Evolutionary conservation across 75 land plant species (phyloP), one percentile per base, ranked within the genome.

Genomic region (Picea glauca): DNA sequence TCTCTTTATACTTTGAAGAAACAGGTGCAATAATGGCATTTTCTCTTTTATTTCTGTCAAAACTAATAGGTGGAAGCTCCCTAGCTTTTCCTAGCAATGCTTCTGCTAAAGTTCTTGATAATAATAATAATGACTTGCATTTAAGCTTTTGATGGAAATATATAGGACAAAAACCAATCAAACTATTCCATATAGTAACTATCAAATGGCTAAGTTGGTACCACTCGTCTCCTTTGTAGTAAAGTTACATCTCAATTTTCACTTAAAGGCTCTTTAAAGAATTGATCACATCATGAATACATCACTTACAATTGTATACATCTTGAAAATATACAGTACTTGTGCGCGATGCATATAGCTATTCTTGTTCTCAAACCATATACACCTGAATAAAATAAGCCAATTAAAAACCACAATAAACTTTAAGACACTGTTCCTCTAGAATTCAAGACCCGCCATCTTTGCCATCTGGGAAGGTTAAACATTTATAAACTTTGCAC

Each of bases 401-500:
- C n/a, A 67, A 67, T 20, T 32, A 40, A 68, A 32, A 35, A n/a
- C 54, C 73, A 40, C 3, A 40, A 35, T 43, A 70, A 20, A 70
- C 23, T 5, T 18, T 18, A 70, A 5, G 46, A 40, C 21, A 20
- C 50, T 40, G 20, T 33, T 33, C 43, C 40, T 40, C 50, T 20
- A 35, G 23, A 20, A 70, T 40, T 70, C 43, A 46, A 70, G 46
- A 40, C 0, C 20, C 73, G 11, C 46, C 40, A 46, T 67, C 72
- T 7, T 20, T 18, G 8, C n/a, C 54, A 70, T 40, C 46, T 18
- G 73, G 73, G 54, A 70, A 70, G 21, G 73, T 70, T 46, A 70
- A 33, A 40, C 73, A 70, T 40, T 70, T 70, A 46, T 38, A 70
- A 15, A 70, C 73, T 70, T 43, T 70, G 46, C 73, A 70, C 73